A percentile compares a stretch with the other conserved stretches of the same genome.
phyloP scores from a whole-genome alignment of 2,329 filamentous ascomycete genomes.

The Aspergillus aculeatinus region DNA sequence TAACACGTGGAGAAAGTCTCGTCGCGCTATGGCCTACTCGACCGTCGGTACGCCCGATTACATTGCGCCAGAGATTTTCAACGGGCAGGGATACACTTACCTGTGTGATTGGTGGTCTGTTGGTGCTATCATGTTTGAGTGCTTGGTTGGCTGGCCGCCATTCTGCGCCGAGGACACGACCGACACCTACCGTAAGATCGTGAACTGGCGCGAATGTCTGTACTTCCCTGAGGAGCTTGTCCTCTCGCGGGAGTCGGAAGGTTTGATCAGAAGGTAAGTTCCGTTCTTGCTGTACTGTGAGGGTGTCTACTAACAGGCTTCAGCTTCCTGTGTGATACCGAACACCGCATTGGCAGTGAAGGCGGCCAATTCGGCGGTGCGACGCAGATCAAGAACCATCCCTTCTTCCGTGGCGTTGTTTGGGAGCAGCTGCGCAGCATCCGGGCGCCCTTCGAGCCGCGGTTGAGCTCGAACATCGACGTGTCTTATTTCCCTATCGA shows the following conservation, averaged over 20 bases:
- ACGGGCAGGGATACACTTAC: constrained; percentile 91
- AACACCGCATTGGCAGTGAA: constrained; percentile 81
- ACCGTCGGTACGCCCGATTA: constrained; percentile 98
- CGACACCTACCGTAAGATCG: constrained; percentile 98
- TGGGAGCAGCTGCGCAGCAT: constrained; percentile 92
- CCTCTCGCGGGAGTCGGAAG: constrained; percentile 82
- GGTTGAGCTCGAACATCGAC: constrained; percentile 87
- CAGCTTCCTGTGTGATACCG: constrained; percentile 90
- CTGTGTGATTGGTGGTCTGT: constrained; percentile 99
- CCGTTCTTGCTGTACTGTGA: neutral
- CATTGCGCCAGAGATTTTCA: constrained; percentile 98
- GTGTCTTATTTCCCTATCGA: constrained; percentile 99
- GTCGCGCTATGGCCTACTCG: constrained; percentile 94
- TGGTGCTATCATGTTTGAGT: constrained; percentile 99
- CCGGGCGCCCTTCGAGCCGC: constrained; percentile 92
- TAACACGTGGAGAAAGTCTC: constrained; percentile 97
- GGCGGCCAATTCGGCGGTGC: constrained; percentile 64
- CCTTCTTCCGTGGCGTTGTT: constrained; percentile 95
- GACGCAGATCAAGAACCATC: constrained; percentile 87
- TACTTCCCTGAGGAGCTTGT: constrained; percentile 97
- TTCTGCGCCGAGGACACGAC: constrained; percentile 98
- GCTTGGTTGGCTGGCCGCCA: constrained; percentile 95
- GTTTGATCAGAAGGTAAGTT: constrained; percentile 81
- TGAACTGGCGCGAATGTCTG: constrained; percentile 93
- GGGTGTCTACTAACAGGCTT: constrained; percentile 24